Evolutionary conservation across 352 stramenopile species (phyloP), one percentile per base, ranked within the genome.

Genomic region (Blastocystis sp.): DNA sequence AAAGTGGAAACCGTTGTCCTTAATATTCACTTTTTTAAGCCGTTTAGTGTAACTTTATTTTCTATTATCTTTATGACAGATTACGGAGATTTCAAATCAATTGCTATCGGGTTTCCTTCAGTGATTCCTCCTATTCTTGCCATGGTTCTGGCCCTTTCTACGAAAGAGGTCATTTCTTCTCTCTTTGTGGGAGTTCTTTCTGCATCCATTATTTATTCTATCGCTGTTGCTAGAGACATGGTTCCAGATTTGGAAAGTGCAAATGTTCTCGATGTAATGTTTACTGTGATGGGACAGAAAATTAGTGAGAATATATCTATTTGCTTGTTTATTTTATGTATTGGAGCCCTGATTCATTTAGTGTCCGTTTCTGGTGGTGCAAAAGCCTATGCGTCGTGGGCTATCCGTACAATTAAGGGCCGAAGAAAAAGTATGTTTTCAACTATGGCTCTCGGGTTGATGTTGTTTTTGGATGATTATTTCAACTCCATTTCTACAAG

Each of bases 391-490:
- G 78, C 37, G 2, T 37, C 43, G 34, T 79, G 78, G 63, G 66
- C 66, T 24, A 76, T 76, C 16, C 68, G 70, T 24, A 59, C 66
- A 20, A 79, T 89, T 26, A 76, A 89, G 43, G 63, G 63, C 1
- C 24, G 66, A 39, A 26, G 63, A 18, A 73, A 56, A 39, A 79
- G 63, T 30, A 76, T 79, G 66, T 89, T 89, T 39, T 79, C 66
- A 5, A 89, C 78, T 1, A 65, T 89, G 47, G 63, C 64, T 45
- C 50, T 89, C 3, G 78, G 78, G 37, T 18, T 69, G 37, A 79
- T 89, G 63, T 47, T 89, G 41, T 89, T 89, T 34, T 47, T 89
- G 1, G 78, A 89, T 65, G 78, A 89, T 45, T 89, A 89, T 45
- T 89, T 89, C 55, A 89, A 89, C 30, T 76, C 78, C 1, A 79